Evolutionary conservation across 2,329 filamentous ascomycete species (phyloP).

Genomic region (Aureobasidium sp.): DNA sequence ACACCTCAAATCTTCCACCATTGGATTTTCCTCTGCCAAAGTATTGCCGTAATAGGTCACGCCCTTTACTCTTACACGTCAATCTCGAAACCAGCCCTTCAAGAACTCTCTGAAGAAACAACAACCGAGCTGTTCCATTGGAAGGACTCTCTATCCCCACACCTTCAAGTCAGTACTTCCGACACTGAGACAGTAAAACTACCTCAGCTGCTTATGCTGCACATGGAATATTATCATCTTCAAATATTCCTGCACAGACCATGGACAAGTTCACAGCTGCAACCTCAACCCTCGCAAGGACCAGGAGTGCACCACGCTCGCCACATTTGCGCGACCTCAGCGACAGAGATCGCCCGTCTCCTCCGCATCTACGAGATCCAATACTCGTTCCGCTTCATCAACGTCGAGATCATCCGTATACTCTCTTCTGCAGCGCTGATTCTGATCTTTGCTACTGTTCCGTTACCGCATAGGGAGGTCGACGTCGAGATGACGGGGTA

Average conservation of each 20-base stretch:
- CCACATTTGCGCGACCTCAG: slow-evolving; percentile 35
- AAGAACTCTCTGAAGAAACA: slow-evolving; percentile 29
- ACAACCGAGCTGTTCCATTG: slow-evolving; percentile 28
- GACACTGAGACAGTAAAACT: neutral
- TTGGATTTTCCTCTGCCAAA: slow-evolving; percentile 34
- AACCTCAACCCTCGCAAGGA: slow-evolving; percentile 34
- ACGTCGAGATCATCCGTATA: slow-evolving; percentile 36
- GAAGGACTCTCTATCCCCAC: slow-evolving; percentile 32
- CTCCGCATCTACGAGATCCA: slow-evolving; percentile 33
- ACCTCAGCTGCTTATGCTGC: slow-evolving; percentile 16
- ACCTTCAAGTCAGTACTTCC: slow-evolving; percentile 26
- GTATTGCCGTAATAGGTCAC: slow-evolving; percentile 34
- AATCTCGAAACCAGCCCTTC: slow-evolving; percentile 28
- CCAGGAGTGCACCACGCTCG: slow-evolving; percentile 36
- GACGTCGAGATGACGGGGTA: slow-evolving; percentile 25
- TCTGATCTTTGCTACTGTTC: slow-evolving; percentile 25
- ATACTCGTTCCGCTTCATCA: slow-evolving; percentile 36
- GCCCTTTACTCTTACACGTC: slow-evolving; percentile 26
- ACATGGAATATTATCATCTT: slow-evolving; percentile 37
- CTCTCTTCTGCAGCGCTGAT: slow-evolving; percentile 36
- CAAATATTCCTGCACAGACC: slow-evolving; percentile 37
- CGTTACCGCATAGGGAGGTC: slow-evolving; percentile 7
- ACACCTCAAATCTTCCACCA: slow-evolving; percentile 18
- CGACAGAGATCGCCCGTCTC: slow-evolving; percentile 32
- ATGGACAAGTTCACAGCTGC: slow-evolving; percentile 35